Evolutionary conservation across 2,329 filamentous ascomycete genomes (phyloP).

Genomic region (Cladophialophora exuberans): DNA sequence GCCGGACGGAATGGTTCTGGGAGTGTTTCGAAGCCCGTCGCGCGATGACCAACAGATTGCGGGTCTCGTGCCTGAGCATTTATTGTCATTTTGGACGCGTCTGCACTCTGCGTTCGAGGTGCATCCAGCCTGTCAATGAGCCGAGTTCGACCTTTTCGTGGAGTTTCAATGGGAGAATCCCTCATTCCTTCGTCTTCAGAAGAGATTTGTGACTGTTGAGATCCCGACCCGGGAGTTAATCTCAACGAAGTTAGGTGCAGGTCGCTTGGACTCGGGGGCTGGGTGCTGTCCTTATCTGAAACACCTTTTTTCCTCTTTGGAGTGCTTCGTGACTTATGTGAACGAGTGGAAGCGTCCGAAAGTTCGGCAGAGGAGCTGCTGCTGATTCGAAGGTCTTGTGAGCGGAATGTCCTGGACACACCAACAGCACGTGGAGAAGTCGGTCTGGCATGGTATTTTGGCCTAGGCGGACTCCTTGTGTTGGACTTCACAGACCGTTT

Average conservation of each 20-base stretch:
- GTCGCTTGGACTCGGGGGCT: conserved; percentile 27
- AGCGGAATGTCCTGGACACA: not conserved
- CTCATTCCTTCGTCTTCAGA: conserved; percentile 23
- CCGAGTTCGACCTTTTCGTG: conserved; percentile 15
- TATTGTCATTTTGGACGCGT: not conserved
- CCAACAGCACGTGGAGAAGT: not conserved
- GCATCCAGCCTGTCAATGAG: conserved; percentile 31
- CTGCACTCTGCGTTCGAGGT: conserved; percentile 16
- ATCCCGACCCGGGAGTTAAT: conserved; percentile 24
- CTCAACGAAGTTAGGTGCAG: conserved; percentile 28
- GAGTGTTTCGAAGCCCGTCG: not conserved
- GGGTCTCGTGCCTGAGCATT: not conserved
- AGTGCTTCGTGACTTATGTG: conserved; percentile 18
- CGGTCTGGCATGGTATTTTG: not conserved
- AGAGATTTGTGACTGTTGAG: conserved; percentile 5
- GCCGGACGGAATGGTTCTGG: not conserved
- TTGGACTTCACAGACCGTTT: not conserved
- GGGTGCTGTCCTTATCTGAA: conserved; percentile 9
- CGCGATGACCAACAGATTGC: conserved; percentile 8
- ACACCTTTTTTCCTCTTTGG: conserved; percentile 29
- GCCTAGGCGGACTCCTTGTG: not conserved
- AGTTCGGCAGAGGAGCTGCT: conserved; percentile 16
- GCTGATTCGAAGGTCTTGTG: conserved; percentile 10
- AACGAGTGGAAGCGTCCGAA: conserved; percentile 19
- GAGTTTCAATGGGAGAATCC: conserved; percentile 3